phyloP scores from a whole-genome alignment of 2,329 filamentous ascomycete genomes.

The Macroventuria anomochaeta region DNA sequence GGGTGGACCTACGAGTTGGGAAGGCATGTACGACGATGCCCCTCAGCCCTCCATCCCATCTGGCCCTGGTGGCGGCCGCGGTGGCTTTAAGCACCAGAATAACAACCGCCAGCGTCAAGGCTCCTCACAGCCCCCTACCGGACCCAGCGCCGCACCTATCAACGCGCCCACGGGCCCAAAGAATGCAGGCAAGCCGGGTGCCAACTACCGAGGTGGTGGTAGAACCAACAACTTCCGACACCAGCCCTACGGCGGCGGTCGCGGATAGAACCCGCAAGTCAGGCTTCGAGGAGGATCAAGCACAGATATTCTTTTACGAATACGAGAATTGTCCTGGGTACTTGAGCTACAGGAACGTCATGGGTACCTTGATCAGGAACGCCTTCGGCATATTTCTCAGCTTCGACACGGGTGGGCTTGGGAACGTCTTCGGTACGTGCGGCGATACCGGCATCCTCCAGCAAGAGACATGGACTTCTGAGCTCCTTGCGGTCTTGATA shows the following conservation, averaged over 20 bases:
- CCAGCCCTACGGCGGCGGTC: conserved; percentile 41
- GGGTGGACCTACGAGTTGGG: conserved; percentile 84
- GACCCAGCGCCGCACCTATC: conserved; percentile 62
- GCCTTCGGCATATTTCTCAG: background rate
- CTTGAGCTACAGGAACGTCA: background rate
- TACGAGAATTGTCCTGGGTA: background rate
- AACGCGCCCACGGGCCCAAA: conserved; percentile 94
- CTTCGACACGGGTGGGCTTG: background rate
- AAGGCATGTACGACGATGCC: conserved; percentile 97
- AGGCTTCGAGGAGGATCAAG: background rate
- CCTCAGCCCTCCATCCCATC: conserved; percentile 75
- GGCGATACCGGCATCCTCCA: background rate
- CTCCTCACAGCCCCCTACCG: conserved; percentile 49
- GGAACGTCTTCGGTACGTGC: background rate
- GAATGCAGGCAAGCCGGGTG: conserved; percentile 89
- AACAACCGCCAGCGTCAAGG: conserved; percentile 49
- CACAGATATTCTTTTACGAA: background rate
- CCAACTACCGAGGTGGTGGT: conserved; percentile 91
- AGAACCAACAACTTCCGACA: conserved; percentile 39
- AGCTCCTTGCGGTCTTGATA: background rate
- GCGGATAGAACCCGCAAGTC: conserved; percentile 18
- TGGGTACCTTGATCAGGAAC: background rate
- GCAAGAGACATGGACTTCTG: background rate
- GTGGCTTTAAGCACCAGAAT: conserved; percentile 41
- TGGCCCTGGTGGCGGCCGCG: conserved; percentile 54